Conservation (phyloP, 139 green algal genomes). For the Micractinium sp. region DNA sequence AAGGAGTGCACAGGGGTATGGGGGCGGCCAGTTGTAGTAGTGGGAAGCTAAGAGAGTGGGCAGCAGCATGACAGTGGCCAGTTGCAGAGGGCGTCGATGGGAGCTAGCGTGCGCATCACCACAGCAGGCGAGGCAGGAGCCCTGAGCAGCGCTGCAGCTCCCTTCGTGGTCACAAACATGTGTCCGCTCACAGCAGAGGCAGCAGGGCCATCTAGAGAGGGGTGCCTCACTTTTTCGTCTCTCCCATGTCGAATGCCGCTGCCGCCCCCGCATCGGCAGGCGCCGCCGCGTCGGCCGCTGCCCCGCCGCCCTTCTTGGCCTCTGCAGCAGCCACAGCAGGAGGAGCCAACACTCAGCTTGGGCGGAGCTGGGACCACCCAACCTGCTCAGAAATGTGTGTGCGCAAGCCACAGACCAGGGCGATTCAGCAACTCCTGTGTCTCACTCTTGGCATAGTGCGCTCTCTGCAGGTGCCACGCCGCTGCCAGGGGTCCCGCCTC, state of each 20-base stretch:
- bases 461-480: background rate
- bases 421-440: background rate
- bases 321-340: background rate
- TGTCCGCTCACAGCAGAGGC: background rate
- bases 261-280: background rate
- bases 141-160: background rate
- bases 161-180: background rate
- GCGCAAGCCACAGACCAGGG: background rate
- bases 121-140: background rate
- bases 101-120: background rate
- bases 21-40: too few species aligned
- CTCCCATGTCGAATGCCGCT: slow-evolving; percentile 17
- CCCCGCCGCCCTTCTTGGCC: slow-evolving; percentile 15
- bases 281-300: slow-evolving; percentile 1
- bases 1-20: background rate
- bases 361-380: too few species aligned
- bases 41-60: too few species aligned
- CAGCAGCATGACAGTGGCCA: background rate
- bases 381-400: background rate
- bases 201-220: background rate
- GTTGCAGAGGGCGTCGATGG: background rate
- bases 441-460: slow-evolving; percentile 6
- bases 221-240: slow-evolving; percentile 5
- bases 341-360: too few species aligned
- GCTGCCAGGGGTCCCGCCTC: background rate